Conservation (phyloP, 176 grass and related monocot genomes). For the Avena insularis region DNA sequence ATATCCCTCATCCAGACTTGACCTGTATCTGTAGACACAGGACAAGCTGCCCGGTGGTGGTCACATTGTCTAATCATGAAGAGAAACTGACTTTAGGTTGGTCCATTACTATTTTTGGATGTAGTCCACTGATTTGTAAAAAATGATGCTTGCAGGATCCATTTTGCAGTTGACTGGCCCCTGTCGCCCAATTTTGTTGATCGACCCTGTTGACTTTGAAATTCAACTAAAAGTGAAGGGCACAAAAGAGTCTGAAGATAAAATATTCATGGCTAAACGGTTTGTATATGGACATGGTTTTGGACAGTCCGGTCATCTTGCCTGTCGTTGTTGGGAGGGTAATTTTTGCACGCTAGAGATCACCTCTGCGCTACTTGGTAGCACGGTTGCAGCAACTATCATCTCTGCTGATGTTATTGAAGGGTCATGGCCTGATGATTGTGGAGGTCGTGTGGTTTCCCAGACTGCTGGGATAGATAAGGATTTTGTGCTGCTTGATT, state of each 20-base stretch:
- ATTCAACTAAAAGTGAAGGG: conserved; percentile 10
- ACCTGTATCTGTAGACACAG: neutral
- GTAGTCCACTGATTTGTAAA: neutral
- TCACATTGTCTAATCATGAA: neutral
- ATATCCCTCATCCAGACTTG: neutral
- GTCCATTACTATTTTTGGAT: neutral
- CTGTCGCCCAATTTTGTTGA: neutral
- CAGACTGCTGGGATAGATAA: neutral
- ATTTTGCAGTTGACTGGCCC: neutral
- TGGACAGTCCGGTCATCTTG: neutral
- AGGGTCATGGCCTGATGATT: conserved; percentile 9
- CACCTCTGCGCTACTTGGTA: neutral
- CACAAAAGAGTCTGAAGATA: neutral
- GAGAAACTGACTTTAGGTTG: neutral
- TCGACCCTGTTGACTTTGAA: conserved; percentile 6
- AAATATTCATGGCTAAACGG: neutral
- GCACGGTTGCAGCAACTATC: neutral
- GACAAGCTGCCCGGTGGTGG: neutral
- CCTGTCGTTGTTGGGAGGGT: neutral
- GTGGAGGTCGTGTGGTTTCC: conserved; percentile 1
- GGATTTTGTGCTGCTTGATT: neutral
- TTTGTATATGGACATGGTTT: neutral
- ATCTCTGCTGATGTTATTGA: neutral
- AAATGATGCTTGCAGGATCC: neutral
- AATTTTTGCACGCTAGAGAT: neutral